These are phyloP conservation scores for Gaertneriomyces sp. DNA, from an alignment of 192 early-diverging fungal species.

Conservation along the genomic window DNA sequence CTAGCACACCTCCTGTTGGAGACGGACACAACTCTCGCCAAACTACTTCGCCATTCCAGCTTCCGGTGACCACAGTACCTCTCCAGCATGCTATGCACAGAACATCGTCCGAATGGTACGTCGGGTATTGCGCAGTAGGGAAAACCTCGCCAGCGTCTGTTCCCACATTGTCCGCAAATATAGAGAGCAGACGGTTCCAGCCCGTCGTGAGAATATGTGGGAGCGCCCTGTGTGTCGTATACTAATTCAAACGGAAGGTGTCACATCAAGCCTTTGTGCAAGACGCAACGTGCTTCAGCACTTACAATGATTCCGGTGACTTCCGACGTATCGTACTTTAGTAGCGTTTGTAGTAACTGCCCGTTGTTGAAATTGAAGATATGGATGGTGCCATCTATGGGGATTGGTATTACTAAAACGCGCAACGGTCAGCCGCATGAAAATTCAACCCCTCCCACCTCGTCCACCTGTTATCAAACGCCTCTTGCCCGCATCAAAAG, in stretches of 20 bases:
- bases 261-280: not conserved
- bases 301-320: constrained; percentile 45
- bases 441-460: constrained; percentile 18
- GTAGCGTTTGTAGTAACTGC: constrained; percentile 45
- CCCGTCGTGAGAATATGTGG: constrained; percentile 49
- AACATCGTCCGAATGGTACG: constrained; percentile 51
- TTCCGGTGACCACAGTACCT: constrained; percentile 41
- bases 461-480: constrained; percentile 52
- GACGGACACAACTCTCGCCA: constrained; percentile 40
- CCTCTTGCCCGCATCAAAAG: constrained; percentile 43
- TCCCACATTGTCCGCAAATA: constrained; percentile 42
- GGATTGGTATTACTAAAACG: constrained; percentile 9
- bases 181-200: constrained; percentile 47
- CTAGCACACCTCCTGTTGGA: constrained; percentile 34
- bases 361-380: constrained; percentile 65
- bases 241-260: constrained; percentile 23
- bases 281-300: not conserved
- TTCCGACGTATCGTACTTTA: constrained; percentile 49
- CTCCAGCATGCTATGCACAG: constrained; percentile 45
- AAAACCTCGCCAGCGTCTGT: constrained; percentile 28
- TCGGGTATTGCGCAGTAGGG: constrained; percentile 22
- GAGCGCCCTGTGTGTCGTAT: constrained; percentile 42
- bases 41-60: constrained; percentile 51
- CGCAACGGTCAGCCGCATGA: not conserved
- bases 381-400: constrained; percentile 47